Conservation (phyloP, 2,329 filamentous ascomycete species). For the Nothophaeocryptopus gaeumannii region DNA sequence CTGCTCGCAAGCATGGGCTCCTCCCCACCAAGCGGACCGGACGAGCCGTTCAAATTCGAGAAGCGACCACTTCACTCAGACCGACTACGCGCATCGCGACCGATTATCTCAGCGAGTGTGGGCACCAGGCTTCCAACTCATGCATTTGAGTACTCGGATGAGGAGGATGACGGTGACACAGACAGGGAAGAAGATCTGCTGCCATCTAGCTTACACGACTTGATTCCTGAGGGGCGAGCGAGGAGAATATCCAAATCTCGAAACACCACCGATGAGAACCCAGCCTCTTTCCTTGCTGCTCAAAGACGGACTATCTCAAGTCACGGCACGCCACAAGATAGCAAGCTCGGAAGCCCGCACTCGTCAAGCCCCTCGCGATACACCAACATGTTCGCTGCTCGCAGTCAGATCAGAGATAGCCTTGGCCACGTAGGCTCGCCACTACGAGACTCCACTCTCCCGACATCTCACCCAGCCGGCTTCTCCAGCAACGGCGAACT, state of each 20-base stretch:
- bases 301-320: constrained; percentile 42
- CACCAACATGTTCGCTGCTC: constrained; percentile 50
- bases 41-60: constrained; percentile 65
- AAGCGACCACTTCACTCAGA: constrained; percentile 63
- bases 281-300: constrained; percentile 33
- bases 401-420: constrained; percentile 36
- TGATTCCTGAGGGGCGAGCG: constrained; percentile 61
- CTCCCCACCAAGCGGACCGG: constrained; percentile 61
- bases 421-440: constrained; percentile 63
- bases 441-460: constrained; percentile 52
- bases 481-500: constrained; percentile 25
- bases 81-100: constrained; percentile 55
- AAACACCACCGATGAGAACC: constrained; percentile 50
- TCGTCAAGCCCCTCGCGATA: constrained; percentile 63
- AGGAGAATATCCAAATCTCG: constrained; percentile 59
- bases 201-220: constrained; percentile 65
- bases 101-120: constrained; percentile 61
- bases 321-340: constrained; percentile 38
- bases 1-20: constrained; percentile 48
- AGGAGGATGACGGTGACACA: constrained; percentile 56
- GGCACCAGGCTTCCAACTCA: constrained; percentile 40
- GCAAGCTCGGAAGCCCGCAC: constrained; percentile 52
- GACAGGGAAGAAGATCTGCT: constrained; percentile 92
- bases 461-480: constrained; percentile 21
- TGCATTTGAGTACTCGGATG: constrained; percentile 48